Percentiles rank a stretch among this genome's conserved stretches.
These are phyloP conservation scores for Tricholoma sp. DNA, from an alignment of 768 basidiomycete genomes.

Conservation along the genomic window DNA sequence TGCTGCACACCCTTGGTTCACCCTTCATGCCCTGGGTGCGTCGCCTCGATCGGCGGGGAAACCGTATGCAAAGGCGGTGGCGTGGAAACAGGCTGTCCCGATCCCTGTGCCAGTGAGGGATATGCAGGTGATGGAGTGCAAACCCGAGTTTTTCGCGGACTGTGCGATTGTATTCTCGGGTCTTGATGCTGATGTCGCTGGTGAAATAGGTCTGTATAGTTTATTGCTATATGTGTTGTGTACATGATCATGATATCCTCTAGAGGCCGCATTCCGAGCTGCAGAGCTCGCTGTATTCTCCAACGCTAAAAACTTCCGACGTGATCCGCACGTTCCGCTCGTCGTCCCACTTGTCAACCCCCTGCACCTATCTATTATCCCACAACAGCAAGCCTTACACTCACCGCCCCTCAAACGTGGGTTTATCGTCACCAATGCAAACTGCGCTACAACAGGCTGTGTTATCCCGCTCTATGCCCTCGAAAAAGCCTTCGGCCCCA, in stretches of 20 bases:
- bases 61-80: conserved; percentile 62
- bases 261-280: conserved; percentile 81
- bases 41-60: conserved; percentile 86
- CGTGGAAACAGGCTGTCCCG: conserved; percentile 84
- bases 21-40: conserved; percentile 82
- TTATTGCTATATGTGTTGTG: neutral
- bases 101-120: conserved; percentile 63
- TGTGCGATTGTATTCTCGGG: conserved; percentile 92
- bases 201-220: conserved; percentile 74
- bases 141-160: conserved; percentile 67
- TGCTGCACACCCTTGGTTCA: conserved; percentile 85
- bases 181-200: conserved; percentile 92
- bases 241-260: conserved; percentile 2
- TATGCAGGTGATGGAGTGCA: conserved; percentile 72
- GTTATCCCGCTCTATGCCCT: conserved; percentile 90
- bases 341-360: conserved; percentile 96
- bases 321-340: conserved; percentile 90
- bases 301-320: conserved; percentile 93
- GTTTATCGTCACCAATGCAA: conserved; percentile 98
- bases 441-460: conserved; percentile 93
- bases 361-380: conserved; percentile 76
- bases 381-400: conserved; percentile 72
- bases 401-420: conserved; percentile 69
- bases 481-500: conserved; percentile 88
- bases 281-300: conserved; percentile 93